phyloP scores from a whole-genome alignment of 768 basidiomycete species.

The Xerocomellus amylosporus region DNA sequence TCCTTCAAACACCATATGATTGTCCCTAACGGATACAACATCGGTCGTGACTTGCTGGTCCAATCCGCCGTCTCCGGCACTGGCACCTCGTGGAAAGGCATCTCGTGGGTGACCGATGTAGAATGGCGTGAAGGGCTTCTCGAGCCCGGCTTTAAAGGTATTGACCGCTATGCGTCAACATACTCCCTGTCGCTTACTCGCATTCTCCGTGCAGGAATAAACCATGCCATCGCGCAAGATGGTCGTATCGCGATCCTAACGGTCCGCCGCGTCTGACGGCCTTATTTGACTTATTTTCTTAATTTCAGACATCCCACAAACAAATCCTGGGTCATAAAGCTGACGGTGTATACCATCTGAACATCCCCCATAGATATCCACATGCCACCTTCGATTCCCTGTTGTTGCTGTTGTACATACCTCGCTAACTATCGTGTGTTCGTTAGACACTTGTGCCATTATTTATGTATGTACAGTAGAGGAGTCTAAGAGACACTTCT shows the following conservation, averaged over 20 bases:
- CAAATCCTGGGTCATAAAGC: not conserved
- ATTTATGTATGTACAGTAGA: constrained; percentile 4
- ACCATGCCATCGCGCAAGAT: constrained; percentile 79
- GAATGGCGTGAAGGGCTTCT: constrained; percentile 73
- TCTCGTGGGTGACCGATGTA: constrained; percentile 74
- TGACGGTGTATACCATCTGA: constrained; percentile 16
- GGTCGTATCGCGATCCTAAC: constrained; percentile 79
- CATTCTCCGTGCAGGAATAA: constrained; percentile 51
- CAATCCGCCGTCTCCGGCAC: constrained; percentile 57
- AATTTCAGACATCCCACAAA: not conserved
- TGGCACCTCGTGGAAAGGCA: constrained; percentile 59
- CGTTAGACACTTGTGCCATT: not conserved
- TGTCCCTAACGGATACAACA: constrained; percentile 74
- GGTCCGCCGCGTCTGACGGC: constrained; percentile 45
- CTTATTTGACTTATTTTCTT: not conserved
- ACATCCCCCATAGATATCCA: not conserved
- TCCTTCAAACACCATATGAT: constrained; percentile 70
- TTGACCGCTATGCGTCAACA: constrained; percentile 2
- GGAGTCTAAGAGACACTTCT: not conserved
- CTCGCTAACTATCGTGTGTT: constrained; percentile 2
- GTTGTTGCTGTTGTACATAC: constrained; percentile 12
- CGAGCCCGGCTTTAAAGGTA: constrained; percentile 66
- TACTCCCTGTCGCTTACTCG: not conserved
- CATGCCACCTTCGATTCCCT: constrained; percentile 2
- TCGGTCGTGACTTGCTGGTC: constrained; percentile 78